Base-by-base conservation (phyloP, 441 rosid species). In the Erodium texanum region DNA sequence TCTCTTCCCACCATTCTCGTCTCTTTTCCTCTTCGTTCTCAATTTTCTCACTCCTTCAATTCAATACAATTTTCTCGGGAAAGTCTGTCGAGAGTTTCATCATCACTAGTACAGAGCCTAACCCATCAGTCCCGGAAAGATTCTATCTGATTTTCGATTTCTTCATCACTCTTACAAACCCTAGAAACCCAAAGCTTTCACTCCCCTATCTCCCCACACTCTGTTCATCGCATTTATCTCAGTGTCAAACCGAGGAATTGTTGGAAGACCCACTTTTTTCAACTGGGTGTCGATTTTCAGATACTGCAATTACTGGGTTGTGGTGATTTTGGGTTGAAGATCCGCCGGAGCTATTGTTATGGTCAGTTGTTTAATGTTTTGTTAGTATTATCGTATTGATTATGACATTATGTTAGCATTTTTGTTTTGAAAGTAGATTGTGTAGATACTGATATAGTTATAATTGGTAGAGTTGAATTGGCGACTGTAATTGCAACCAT, bases 401-500 rank as follows among this genome's bases (percentile, higher is more conserved):
- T 52, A 18, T 52, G 59, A 1, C 5, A 52, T 52, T 52, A 18
- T 52, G 59, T 7, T n/a, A 7, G 22, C 20, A 18, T 52, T 52
- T 52, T 52, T n/a, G 50, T 52, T 52, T 18, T 18, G 2, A 4
- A 32, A 18, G 20, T 18, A 52, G 22, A 52, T n/a, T 52, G 59
- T 52, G 11, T 52, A 52, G 7, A 9, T 0, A 18, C 59, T 52
- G 59, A 52, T n/a, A 52, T 52, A 52, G 59, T 7, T 52, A n/a
- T 52, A 52, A 52, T 52, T 52, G 59, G n/a, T 52, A 52, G 59
- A 52, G 59, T 52, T 52, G 64, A 59, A 59, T 59, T 59, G 64
- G 29, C 7, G n/a, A 6, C 15, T 20, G 5, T 59, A 14, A 12
- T 32, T 32, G 36, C 36, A 32, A 32, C 14, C 3, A 59, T 59